Percentiles rank a stretch among this genome's conserved stretches.
Conservation (phyloP, 2,329 filamentous ascomycete species). For the Sarocladiaceae sp. region DNA sequence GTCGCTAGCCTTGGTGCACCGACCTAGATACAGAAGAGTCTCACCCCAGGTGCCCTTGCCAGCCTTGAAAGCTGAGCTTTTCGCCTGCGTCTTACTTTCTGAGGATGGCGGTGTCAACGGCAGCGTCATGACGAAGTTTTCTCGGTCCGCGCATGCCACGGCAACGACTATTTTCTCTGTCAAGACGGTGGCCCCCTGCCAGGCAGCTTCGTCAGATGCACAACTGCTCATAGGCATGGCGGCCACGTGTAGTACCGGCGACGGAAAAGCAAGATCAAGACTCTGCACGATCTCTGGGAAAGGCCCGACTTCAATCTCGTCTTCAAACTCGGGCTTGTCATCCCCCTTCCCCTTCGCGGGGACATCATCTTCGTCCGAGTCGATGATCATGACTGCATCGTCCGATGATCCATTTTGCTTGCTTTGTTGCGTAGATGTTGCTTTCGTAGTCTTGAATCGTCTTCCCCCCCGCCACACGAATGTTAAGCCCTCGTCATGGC, state of each 20-base stretch:
- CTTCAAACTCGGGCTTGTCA: constrained; percentile 53
- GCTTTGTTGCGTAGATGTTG: constrained; percentile 22
- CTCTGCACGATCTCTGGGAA: constrained; percentile 53
- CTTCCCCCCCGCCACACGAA: constrained; percentile 57
- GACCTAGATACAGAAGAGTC: constrained; percentile 45
- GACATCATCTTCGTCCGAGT: constrained; percentile 53
- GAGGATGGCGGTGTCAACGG: constrained; percentile 57
- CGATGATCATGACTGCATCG: constrained; percentile 55
- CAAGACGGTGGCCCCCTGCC: constrained; percentile 41
- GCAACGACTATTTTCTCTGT: constrained; percentile 55
- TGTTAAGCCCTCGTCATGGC: constrained; percentile 56
- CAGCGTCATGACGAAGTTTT: constrained; percentile 51
- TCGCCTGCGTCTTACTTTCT: constrained; percentile 51
- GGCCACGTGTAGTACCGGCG: constrained; percentile 49
- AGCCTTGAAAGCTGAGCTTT: constrained; percentile 43
- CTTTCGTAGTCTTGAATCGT: constrained; percentile 45
- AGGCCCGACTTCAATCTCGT: constrained; percentile 39
- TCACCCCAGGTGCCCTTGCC: constrained; percentile 61
- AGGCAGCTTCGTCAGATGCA: constrained; percentile 39
- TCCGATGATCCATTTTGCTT: constrained; percentile 47
- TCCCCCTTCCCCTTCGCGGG: constrained; percentile 30
- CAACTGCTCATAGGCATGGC: constrained; percentile 46
- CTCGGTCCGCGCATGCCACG: constrained; percentile 51
- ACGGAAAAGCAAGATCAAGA: constrained; percentile 54
- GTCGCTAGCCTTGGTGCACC: constrained; percentile 46